Percentiles rank a stretch among this genome's conserved stretches.
Evolutionary conservation across 768 basidiomycete genomes (phyloP).

Genomic region (Suillus ampliporus): DNA sequence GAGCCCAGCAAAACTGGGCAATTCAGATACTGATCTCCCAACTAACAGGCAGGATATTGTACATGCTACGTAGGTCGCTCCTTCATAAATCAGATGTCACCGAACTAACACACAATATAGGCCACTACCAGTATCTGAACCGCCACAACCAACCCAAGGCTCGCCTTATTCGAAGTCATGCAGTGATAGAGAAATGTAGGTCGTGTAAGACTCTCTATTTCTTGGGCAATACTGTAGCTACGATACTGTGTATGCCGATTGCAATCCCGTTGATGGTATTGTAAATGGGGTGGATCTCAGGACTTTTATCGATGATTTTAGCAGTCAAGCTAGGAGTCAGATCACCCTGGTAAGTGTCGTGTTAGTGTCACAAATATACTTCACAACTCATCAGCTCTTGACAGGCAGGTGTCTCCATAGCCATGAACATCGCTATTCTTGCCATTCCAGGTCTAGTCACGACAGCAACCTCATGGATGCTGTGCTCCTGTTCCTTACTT

Average conservation of each 20-base stretch:
- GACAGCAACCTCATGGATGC: too few relatives aligned
- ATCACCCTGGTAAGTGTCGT: constrained; percentile 1
- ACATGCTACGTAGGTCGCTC: constrained; percentile 1
- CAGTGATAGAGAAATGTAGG: neutral
- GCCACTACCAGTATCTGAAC: too few relatives aligned
- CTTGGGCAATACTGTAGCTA: neutral
- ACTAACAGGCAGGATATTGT: neutral
- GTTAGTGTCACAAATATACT: too few relatives aligned
- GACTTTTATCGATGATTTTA: constrained; percentile 2
- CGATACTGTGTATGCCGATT: neutral
- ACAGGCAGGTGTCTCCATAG: too few relatives aligned
- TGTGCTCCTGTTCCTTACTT: too few relatives aligned
- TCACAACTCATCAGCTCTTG: neutral
- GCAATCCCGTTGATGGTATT: constrained; percentile 2
- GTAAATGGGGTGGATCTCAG: neutral
- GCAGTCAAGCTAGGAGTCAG: too few relatives aligned
- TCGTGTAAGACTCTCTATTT: neutral
- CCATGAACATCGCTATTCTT: too few relatives aligned
- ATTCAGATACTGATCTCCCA: too few relatives aligned
- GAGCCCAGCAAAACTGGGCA: too few relatives aligned
- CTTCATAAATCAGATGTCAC: neutral
- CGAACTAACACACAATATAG: too few relatives aligned
- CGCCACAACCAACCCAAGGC: constrained; percentile 1
- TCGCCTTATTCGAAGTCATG: neutral
- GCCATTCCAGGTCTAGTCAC: too few relatives aligned